Evolutionary conservation across 495 filamentous ascomycete species (phyloP).

Genomic region (Neurospora cerealis): DNA sequence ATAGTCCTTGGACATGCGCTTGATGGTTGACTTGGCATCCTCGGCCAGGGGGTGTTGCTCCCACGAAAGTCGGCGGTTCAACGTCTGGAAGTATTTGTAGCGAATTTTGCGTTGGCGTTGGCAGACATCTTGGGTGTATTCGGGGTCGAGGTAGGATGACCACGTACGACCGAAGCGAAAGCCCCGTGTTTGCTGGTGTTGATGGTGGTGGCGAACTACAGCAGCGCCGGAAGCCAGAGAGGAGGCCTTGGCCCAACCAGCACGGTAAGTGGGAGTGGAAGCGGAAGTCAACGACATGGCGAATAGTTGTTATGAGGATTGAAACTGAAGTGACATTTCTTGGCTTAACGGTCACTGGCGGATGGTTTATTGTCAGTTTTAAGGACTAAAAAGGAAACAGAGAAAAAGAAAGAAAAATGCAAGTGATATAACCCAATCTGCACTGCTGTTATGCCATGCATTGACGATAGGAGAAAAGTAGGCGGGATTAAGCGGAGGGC

Average conservation of each 20-base stretch:
- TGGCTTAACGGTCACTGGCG: neutral
- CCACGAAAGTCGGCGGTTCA: slow-evolving; percentile 28
- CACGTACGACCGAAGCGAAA: slow-evolving; percentile 36
- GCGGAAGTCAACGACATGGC: slow-evolving; percentile 28
- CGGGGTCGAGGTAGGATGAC: slow-evolving; percentile 30
- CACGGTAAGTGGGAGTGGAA: slow-evolving; percentile 21
- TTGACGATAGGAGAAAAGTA: neutral
- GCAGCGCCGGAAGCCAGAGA: slow-evolving; percentile 10
- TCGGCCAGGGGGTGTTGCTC: slow-evolving; percentile 22
- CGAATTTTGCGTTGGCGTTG: slow-evolving; percentile 27
- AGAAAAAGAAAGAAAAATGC: neutral
- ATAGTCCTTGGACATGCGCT: slow-evolving; percentile 25
- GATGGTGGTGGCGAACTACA: slow-evolving; percentile 10
- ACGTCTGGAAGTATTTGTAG: slow-evolving; percentile 31
- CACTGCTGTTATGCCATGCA: neutral
- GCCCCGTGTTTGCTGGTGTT: slow-evolving; percentile 28
- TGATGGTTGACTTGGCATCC: slow-evolving; percentile 20
- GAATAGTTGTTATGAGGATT: neutral
- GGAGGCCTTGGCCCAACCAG: slow-evolving; percentile 13
- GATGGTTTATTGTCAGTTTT: neutral
- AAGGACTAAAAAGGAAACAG: neutral
- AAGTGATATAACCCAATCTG: neutral
- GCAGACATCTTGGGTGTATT: slow-evolving; percentile 26
- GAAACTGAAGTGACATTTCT: neutral
- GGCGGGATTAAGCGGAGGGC: neutral